Evolutionary conservation across 352 stramenopile species (phyloP), one percentile per base, ranked within the genome.

Genomic region (Aphanomyces cochlioides): DNA sequence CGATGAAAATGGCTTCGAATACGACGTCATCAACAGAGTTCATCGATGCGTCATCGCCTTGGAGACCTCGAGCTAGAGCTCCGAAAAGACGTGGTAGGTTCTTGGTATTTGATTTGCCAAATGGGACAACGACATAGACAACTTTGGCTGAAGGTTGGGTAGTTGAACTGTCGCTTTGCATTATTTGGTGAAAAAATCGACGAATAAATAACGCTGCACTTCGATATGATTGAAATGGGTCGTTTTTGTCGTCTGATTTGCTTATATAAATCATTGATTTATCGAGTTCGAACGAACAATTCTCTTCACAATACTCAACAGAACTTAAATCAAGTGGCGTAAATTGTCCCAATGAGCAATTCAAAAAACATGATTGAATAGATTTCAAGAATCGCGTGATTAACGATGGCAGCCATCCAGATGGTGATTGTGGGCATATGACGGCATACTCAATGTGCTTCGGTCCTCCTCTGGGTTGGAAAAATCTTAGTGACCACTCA

Each of bases 1-100:
- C 43, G 43, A 50, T 50, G 43, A 50, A 50, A 50, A 50, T n/a
- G 43, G 17, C 43, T 50, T 50, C 43, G 17, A 50, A n/a, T n/a
- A 28, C 28, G 28, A 28, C 28, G 28, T 28, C 28, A 28, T 28
- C 28, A 28, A 28, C 28, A 28, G 28, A 28, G 28, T 28, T 28
- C 28, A 28, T 28, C 28, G 28, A 28, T 28, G 2, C 28, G 28
- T 28, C 28, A 28, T 28, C 28, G 28, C 28, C 28, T 28, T 28
- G 28, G 28, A 2, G 28, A n/a, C 43, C 43, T 50, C 43, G 10
- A 50, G 43, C 43, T n/a, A 50, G 10, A 3, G 43, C 43, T 50
- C 43, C 43, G 17, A 50, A 50, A 12, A 50, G 43, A 12, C 43
- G 28, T 28, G 28, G 28, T 28, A 28, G 28, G 28, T 2, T 28